Evolutionary conservation across 164 flowering plant genomes (phyloP), one percentile per base, ranked within the genome.

Genomic region (Hamamelis virginiana): DNA sequence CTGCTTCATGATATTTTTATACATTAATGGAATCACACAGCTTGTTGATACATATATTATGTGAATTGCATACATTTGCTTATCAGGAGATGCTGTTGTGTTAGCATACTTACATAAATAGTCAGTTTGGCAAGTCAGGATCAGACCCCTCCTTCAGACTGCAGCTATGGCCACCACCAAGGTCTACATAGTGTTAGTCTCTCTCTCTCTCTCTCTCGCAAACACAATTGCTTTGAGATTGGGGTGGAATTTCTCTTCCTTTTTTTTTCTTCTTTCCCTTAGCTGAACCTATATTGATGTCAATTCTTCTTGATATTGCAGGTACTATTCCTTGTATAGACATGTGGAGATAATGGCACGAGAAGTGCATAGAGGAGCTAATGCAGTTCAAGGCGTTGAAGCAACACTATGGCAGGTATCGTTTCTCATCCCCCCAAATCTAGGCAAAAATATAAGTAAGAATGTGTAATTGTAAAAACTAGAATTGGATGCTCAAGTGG

Each of bases 331-430:
- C 9, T 62, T 87, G 73, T 70, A 83, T 68, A 89, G 94, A 4
- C 98, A 92, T 78, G 96, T 91, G 41, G 91, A 78, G 70, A 80
- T 48, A 19, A 85, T 92, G 92, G 96, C 96, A 11, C 62, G 90
- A 57, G 87, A 89, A 74, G 80, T 89, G 26, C 89, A 79, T 22
- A 75, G 77, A 65, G 97, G 98, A 52, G 98, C 94, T 51, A 85
- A 76, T 70, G 28, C 90, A 43, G 94, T 91, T 67, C 64, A 84
- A 52, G 94, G 83, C 25, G 95, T 91, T 41, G 92, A 89, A 74
- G 98, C 97, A 45, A 88, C 90, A 11, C 89, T 91, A 56, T 93
- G 98, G 97, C 89, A 84, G 94, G 97, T 86, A 58, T 16, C 28
- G 55, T 11, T 45, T 55, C 59, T 27, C 22, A 46, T 16, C 9